Conservation (phyloP, 306 rosid species). For the Albizia julibrissin region DNA sequence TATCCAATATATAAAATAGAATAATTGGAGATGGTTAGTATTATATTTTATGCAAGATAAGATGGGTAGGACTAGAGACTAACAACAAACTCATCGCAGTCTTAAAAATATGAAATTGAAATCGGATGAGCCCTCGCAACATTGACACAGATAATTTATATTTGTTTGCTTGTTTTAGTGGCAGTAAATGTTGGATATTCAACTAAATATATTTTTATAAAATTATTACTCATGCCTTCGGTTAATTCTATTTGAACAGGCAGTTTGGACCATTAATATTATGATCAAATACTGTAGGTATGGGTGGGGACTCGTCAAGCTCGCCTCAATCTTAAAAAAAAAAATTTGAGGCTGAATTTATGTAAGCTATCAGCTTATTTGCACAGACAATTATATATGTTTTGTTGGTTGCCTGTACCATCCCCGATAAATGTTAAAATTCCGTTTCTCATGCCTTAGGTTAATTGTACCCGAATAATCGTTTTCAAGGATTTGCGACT, state of each 20-base stretch:
- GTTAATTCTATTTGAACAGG: not conserved
- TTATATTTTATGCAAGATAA: not conserved
- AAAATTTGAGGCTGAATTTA: not conserved
- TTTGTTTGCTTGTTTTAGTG: not conserved
- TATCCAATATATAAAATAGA: conserved; percentile 2
- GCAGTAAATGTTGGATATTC: not conserved
- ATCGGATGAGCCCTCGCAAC: not conserved
- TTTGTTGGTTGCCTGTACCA: not conserved
- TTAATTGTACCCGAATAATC: not conserved
- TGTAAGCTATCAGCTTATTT: not conserved
- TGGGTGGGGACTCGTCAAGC: not conserved
- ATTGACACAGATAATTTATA: not conserved
- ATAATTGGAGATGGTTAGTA: not conserved
- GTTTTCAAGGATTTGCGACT: not conserved
- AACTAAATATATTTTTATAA: not conserved
- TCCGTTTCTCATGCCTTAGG: not conserved
- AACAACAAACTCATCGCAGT: not conserved
- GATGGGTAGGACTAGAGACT: not conserved
- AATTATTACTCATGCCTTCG: not conserved
- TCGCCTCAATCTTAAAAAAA: not conserved
- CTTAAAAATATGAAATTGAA: not conserved
- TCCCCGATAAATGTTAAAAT: not conserved
- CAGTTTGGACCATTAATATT: not conserved
- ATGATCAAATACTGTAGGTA: not conserved
- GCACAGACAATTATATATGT: not conserved